A percentile compares a stretch with the other conserved stretches of the same genome.
Evolutionary conservation across 257 asterid species (phyloP).

Genomic region (Solanum piurae): DNA sequence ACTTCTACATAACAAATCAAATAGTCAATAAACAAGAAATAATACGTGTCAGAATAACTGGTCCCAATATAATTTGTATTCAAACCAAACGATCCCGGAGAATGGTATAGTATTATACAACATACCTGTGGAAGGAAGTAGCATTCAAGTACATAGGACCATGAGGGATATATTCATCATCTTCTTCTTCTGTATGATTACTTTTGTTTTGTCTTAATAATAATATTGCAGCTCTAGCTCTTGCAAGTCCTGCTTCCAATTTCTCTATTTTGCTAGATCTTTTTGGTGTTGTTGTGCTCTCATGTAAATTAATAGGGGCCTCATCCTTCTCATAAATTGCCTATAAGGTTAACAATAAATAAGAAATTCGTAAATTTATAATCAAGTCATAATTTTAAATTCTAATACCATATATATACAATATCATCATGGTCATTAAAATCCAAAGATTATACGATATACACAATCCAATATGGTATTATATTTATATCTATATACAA

Average conservation of each 20-base stretch:
- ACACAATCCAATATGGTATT: too few species aligned
- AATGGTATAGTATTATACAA: not conserved
- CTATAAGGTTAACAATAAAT: not conserved
- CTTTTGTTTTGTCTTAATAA: slow-evolving; percentile 6
- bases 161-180: slow-evolving; percentile 34
- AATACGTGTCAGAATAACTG: fast-evolving
- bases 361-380: not conserved
- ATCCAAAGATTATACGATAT: too few species aligned
- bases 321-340: not conserved
- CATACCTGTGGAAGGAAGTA: slow-evolving; percentile 40
- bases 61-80: fast-evolving
- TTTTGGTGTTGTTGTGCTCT: not conserved
- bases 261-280: slow-evolving; percentile 18
- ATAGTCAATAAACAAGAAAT: not conserved
- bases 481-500: too few species aligned
- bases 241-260: slow-evolving; percentile 37
- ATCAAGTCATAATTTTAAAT: too few species aligned
- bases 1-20: not conserved
- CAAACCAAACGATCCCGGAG: not conserved
- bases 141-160: slow-evolving; percentile 65
- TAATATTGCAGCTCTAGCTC: slow-evolving; percentile 41
- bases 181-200: not conserved
- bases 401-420: too few species aligned
- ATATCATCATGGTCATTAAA: too few species aligned
- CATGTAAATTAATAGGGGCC: not conserved